Evolutionary conservation across 306 rosid species (phyloP).

Genomic region (Vigna mungo): DNA sequence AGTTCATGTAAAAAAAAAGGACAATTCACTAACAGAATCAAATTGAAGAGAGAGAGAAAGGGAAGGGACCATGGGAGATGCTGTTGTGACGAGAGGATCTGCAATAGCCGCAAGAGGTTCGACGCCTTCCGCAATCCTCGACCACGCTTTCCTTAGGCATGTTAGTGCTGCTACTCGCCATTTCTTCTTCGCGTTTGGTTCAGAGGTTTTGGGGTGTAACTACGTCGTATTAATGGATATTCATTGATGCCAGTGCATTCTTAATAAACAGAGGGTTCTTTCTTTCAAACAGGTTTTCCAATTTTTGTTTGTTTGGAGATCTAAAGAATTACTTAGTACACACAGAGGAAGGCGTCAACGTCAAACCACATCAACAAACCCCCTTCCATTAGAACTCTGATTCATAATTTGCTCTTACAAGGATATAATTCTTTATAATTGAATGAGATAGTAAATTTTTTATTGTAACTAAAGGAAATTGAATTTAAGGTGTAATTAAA

Average conservation of each 20-base stretch:
- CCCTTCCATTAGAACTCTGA: neutral
- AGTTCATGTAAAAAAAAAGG: neutral
- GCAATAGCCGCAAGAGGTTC: constrained; percentile 87
- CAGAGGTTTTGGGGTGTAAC: constrained; percentile 39
- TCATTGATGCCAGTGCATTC: neutral
- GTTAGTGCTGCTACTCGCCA: constrained; percentile 73
- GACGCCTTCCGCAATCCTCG: constrained; percentile 61
- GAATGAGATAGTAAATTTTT: too few species aligned
- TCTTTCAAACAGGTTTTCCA: neutral
- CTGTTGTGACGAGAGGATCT: constrained; percentile 68
- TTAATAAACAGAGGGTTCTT: neutral
- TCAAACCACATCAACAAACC: constrained; percentile 12
- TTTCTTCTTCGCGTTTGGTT: constrained; percentile 23
- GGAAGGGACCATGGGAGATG: constrained; percentile 80
- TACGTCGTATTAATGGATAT: constrained; percentile 32
- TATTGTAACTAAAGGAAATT: too few species aligned
- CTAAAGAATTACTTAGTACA: neutral
- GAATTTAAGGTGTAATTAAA: too few species aligned
- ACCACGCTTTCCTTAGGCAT: constrained; percentile 67
- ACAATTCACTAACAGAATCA: neutral
- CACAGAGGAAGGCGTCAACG: neutral
- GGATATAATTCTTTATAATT: too few species aligned
- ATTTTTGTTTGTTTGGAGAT: neutral
- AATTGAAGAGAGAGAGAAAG: neutral
- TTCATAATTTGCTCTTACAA: too few species aligned